These are phyloP conservation scores for Musa troglodytarum DNA, from an alignment of 176 grass and related monocot species.

Conservation along the genomic window DNA sequence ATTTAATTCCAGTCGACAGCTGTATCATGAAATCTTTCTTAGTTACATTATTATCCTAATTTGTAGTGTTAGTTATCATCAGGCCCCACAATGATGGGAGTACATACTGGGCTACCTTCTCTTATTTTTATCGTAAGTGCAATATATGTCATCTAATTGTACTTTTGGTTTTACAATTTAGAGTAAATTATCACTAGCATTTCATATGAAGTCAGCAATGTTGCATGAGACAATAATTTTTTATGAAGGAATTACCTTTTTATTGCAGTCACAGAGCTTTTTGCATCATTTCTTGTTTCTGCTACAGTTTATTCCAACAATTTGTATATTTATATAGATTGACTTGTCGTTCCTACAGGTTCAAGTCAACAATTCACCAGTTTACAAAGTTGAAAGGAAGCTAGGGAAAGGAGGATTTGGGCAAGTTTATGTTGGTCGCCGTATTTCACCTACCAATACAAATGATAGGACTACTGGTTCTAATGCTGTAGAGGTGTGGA, in stretches of 20 bases:
- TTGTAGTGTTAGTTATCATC: too few species aligned
- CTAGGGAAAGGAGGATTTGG: conserved; percentile 99
- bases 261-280: neutral
- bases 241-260: too few species aligned
- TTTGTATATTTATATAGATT: neutral
- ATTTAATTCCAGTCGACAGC: too few species aligned
- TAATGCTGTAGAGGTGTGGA: conserved; percentile 60
- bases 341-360: conserved; percentile 38
- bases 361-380: conserved; percentile 72
- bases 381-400: conserved; percentile 71
- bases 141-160: too few species aligned
- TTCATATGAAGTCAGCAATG: too few species aligned
- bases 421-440: conserved; percentile 91
- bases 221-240: too few species aligned
- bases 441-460: conserved; percentile 34
- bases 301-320: neutral
- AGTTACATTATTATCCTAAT: too few species aligned
- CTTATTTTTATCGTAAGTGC: neutral
- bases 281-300: neutral
- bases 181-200: neutral
- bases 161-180: too few species aligned
- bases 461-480: conserved; percentile 36
- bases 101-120: neutral
- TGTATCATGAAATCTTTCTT: too few species aligned
- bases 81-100: too few species aligned